A percentile compares a stretch with the other conserved stretches of the same genome.
Evolutionary conservation across 805 yeast genomes (phyloP).

Genomic region (Yarrowia porcina): DNA sequence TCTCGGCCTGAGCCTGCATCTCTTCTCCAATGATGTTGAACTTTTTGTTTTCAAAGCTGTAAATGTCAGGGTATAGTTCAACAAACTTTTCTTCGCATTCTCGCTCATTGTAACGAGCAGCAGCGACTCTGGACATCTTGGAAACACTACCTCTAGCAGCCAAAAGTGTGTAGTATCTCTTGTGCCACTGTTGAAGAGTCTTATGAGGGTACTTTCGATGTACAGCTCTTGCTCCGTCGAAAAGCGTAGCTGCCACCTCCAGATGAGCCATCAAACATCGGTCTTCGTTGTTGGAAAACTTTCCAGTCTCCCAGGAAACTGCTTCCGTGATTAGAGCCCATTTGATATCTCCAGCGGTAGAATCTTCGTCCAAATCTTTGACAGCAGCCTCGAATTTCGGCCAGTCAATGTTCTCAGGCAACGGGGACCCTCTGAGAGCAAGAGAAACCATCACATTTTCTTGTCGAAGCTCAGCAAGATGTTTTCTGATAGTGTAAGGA

Average conservation of each 20-base stretch:
- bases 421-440: neutral
- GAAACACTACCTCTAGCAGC: neutral
- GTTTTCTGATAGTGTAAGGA: conserved; percentile 4
- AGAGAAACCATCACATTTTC: conserved; percentile 11
- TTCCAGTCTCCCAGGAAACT: neutral
- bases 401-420: conserved; percentile 5
- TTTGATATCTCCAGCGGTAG: neutral
- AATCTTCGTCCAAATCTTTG: neutral
- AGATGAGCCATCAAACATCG: conserved; percentile 11
- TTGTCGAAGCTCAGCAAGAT: conserved; percentile 1
- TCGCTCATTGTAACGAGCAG: neutral
- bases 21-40: neutral
- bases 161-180: conserved; percentile 2
- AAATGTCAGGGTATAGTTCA: neutral
- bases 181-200: conserved; percentile 15
- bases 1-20: no score
- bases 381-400: neutral
- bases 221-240: conserved; percentile 22
- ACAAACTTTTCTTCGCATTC: neutral
- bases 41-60: neutral
- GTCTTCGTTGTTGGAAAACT: neutral
- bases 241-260: conserved; percentile 7
- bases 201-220: conserved; percentile 17
- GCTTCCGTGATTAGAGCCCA: neutral
- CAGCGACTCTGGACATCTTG: neutral